phyloP scores from a whole-genome alignment of 2,329 filamentous ascomycete genomes.

The Fusarium graminum region DNA sequence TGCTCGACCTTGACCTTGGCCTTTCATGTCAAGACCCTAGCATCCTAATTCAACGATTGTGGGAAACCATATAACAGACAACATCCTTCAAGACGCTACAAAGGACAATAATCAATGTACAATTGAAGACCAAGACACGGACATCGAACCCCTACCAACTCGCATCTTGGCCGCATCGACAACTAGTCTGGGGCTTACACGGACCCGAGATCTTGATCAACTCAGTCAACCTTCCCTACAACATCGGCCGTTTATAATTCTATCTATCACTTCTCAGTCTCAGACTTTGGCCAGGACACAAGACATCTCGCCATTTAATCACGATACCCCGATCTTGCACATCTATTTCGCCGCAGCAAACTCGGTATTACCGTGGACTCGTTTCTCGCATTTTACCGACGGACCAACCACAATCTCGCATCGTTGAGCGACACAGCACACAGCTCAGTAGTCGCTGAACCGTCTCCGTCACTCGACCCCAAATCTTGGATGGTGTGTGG shows the following conservation, averaged over 20 bases:
- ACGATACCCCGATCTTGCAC: conserved; percentile 36
- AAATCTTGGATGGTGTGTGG: conserved; percentile 45
- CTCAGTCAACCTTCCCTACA: conserved; percentile 14
- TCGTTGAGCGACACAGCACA: conserved; percentile 26
- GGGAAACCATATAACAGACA: conserved; percentile 16
- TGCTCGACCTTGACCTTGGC: conserved; percentile 36
- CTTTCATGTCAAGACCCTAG: conserved; percentile 28
- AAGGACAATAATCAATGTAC: conserved; percentile 8
- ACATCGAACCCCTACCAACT: conserved; percentile 21
- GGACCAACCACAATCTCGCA: conserved; percentile 41
- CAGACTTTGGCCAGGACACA: conserved; percentile 5
- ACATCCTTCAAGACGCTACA: conserved; percentile 3
- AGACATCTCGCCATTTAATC: conserved; percentile 23
- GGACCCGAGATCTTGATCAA: conserved; percentile 41
- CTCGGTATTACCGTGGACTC: conserved; percentile 43
- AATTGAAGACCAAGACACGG: conserved; percentile 25
- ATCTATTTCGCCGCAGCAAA: conserved; percentile 25
- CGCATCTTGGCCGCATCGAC: conserved; percentile 22
- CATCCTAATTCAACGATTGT: conserved; percentile 18
- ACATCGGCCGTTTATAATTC: conserved; percentile 15
- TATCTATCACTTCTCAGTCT: conserved; percentile 23
- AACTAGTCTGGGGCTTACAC: conserved; percentile 29
- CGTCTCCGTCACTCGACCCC: conserved; percentile 37
- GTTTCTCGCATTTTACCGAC: conserved; percentile 31
- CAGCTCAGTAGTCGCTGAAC: conserved; percentile 31